Conservation (phyloP, 345 rosid species). For the Camelina neglecta region DNA sequence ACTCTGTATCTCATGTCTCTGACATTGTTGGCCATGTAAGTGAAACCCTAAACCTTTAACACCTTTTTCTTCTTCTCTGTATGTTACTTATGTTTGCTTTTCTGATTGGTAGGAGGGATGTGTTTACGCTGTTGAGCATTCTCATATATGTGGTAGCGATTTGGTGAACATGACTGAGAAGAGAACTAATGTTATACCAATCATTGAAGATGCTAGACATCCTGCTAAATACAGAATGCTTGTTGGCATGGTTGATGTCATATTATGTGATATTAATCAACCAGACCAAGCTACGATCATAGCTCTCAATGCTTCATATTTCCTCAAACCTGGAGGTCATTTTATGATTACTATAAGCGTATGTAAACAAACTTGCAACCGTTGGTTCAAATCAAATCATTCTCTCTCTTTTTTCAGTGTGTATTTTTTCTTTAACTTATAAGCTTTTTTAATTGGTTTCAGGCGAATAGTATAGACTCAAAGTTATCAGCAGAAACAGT, state of each 20-base stretch:
- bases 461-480: constrained; percentile 88
- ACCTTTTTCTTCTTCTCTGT: neutral
- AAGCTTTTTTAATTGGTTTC: constrained; percentile 35
- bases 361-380: neutral
- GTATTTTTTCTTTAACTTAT: neutral
- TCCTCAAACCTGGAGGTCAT: constrained; percentile 5
- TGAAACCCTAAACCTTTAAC: neutral
- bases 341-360: constrained; percentile 4
- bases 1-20: constrained; percentile 96
- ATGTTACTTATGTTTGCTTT: neutral
- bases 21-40: constrained; percentile 96
- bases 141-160: constrained; percentile 91
- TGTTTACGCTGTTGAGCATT: constrained; percentile 94
- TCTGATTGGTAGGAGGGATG: constrained; percentile 62
- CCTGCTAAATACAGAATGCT: constrained; percentile 96
- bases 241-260: constrained; percentile 97
- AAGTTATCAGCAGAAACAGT: constrained; percentile 80
- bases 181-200: constrained; percentile 86
- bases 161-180: constrained; percentile 97
- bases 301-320: neutral
- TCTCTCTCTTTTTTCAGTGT: neutral
- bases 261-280: constrained; percentile 95
- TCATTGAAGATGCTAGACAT: constrained; percentile 97
- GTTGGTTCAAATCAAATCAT: neutral
- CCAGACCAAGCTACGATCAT: constrained; percentile 62